Conservation (phyloP, 768 basidiomycete species). For the Tubosaeta sp. region DNA sequence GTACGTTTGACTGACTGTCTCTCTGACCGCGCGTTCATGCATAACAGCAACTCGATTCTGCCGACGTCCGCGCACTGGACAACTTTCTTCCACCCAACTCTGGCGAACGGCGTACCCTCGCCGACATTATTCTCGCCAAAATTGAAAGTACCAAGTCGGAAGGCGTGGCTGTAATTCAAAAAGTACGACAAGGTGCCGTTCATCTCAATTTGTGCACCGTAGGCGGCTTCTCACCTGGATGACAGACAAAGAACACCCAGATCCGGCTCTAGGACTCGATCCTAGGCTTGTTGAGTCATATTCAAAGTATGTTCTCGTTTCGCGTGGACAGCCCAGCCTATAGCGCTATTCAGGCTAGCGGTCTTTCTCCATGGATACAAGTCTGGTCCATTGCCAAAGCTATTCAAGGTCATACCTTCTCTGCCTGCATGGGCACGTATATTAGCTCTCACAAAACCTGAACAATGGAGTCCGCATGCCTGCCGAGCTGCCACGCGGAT, state of each 20-base stretch:
- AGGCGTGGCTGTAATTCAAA: constrained; percentile 53
- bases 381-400: constrained; percentile 91
- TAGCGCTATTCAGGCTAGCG: constrained; percentile 61
- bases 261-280: constrained; percentile 85
- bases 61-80: constrained; percentile 84
- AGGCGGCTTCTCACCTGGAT: constrained; percentile 4
- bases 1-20: constrained; percentile 35
- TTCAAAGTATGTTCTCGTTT: constrained; percentile 65
- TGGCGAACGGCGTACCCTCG: constrained; percentile 78
- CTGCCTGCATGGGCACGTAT: constrained; percentile 95
- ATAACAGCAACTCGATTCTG: constrained; percentile 80
- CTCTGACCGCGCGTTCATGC: constrained; percentile 3
- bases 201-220: not conserved
- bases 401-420: constrained; percentile 97
- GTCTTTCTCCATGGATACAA: constrained; percentile 82
- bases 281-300: constrained; percentile 92
- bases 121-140: constrained; percentile 96
- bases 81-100: constrained; percentile 71
- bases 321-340: not conserved
- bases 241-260: constrained; percentile 51
- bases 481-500: constrained; percentile 92
- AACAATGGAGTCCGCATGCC: constrained; percentile 94
- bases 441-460: constrained; percentile 86
- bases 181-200: constrained; percentile 52
- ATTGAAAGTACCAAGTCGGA: constrained; percentile 63